Percentiles rank a stretch among this genome's conserved stretches.
phyloP scores from a whole-genome alignment of 495 filamentous ascomycete genomes.

The Chaetomium cochliodes region DNA sequence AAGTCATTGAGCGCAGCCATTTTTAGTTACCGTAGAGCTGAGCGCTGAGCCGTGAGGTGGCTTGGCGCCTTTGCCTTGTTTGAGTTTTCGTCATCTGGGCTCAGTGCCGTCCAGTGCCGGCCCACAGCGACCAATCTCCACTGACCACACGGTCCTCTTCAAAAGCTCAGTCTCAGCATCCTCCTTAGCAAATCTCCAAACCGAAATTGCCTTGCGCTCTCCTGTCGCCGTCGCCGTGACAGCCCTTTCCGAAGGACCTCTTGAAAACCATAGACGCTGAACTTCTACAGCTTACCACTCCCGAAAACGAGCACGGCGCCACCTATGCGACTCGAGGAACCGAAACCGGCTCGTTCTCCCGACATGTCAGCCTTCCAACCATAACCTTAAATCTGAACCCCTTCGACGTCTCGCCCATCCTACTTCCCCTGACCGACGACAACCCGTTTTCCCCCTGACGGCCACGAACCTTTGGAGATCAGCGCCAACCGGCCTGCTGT shows the following conservation, averaged over 20 bases:
- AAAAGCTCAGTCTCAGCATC: conserved; percentile 10
- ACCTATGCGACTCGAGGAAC: conserved; percentile 19
- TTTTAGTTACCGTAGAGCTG: neutral
- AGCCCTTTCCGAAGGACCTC: neutral
- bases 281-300: neutral
- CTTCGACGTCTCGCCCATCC: neutral
- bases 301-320: neutral
- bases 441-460: neutral
- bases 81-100: conserved; percentile 27
- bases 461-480: neutral
- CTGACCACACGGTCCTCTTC: conserved; percentile 20
- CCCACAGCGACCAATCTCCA: conserved; percentile 22
- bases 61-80: conserved; percentile 22
- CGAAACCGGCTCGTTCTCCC: conserved; percentile 6
- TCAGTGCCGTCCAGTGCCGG: conserved; percentile 21
- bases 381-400: conserved; percentile 7
- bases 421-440: neutral
- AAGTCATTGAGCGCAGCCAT: conserved; percentile 2
- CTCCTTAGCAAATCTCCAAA: conserved; percentile 10
- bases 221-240: conserved; percentile 9
- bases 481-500: neutral
- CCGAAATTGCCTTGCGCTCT: conserved; percentile 6
- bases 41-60: neutral
- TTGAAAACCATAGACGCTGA: neutral
- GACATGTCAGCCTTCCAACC: conserved; percentile 18